Percentiles rank a stretch among this genome's conserved stretches.
Evolutionary conservation across 2,329 filamentous ascomycete genomes (phyloP).

Genomic region (Phaeoacremonium minimum): DNA sequence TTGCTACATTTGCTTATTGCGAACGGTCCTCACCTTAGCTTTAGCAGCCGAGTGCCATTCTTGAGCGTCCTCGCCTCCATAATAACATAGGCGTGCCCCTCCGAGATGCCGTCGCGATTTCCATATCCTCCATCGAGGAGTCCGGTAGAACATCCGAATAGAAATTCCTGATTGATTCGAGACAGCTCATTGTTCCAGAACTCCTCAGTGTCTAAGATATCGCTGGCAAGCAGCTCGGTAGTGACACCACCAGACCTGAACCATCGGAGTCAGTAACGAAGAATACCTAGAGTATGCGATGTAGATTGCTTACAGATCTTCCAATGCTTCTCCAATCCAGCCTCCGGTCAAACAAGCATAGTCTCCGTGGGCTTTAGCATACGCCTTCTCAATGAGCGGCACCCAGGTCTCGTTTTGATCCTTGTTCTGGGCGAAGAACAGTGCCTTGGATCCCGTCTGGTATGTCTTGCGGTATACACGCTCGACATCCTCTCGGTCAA

Average conservation of each 20-base stretch:
- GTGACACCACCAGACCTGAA: slow-evolving; percentile 66
- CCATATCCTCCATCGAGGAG: slow-evolving; percentile 39
- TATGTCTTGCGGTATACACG: slow-evolving; percentile 62
- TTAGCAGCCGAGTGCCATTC: slow-evolving; percentile 58
- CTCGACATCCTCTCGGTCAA: slow-evolving; percentile 66
- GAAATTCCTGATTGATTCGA: slow-evolving; percentile 73
- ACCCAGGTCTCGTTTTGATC: slow-evolving; percentile 78
- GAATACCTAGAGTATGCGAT: too few species aligned
- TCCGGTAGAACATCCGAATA: slow-evolving; percentile 58
- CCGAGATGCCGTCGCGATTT: slow-evolving; percentile 51
- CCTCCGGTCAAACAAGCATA: slow-evolving; percentile 72
- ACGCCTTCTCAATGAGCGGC: slow-evolving; percentile 74
- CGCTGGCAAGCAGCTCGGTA: slow-evolving; percentile 59
- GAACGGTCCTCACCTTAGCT: slow-evolving; percentile 37
- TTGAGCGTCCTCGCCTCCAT: slow-evolving; percentile 50
- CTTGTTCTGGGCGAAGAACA: slow-evolving; percentile 74
- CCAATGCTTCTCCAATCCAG: slow-evolving; percentile 56
- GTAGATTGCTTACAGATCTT: slow-evolving; percentile 59
- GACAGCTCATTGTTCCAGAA: slow-evolving; percentile 79
- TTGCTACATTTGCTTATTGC: background rate
- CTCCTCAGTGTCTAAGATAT: slow-evolving; percentile 68
- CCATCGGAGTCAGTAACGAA: too few species aligned
- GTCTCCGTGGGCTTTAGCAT: slow-evolving; percentile 77
- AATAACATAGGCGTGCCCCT: slow-evolving; percentile 58
- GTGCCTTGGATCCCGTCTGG: slow-evolving; percentile 68